Conservation (phyloP, 257 asterid species). For the Nicotiana benthamiana region DNA sequence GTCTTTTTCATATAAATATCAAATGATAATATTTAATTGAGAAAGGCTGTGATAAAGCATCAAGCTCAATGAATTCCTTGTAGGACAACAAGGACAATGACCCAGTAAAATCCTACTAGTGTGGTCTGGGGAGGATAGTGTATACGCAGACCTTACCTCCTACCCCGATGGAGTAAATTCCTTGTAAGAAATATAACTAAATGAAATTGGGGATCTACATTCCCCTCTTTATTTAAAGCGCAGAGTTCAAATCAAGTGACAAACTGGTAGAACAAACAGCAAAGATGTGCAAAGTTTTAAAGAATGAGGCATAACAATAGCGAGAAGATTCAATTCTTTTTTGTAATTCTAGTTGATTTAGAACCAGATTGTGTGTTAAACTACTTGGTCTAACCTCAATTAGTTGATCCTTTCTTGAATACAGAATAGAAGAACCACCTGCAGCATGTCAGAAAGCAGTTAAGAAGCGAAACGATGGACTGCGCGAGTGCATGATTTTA, state of each 20-base stretch:
- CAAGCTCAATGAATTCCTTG: not conserved
- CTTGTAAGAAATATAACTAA: too few relatives aligned
- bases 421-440: slow-evolving; percentile 3
- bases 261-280: slow-evolving; percentile 2
- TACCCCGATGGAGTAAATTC: too few relatives aligned
- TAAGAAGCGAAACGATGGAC: not conserved
- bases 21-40: too few relatives aligned
- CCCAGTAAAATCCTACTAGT: too few relatives aligned
- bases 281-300: not conserved
- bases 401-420: not conserved
- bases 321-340: not conserved
- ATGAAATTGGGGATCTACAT: too few relatives aligned
- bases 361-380: not conserved
- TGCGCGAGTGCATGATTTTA: not conserved
- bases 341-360: not conserved
- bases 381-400: not conserved
- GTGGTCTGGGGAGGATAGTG: too few relatives aligned
- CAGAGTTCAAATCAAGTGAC: not conserved
- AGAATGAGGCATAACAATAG: not conserved
- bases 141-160: too few relatives aligned
- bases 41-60: not conserved
- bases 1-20: too few relatives aligned
- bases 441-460: not conserved
- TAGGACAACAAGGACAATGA: too few relatives aligned
- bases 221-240: not conserved